These are phyloP conservation scores for Heimioporus sp. DNA, from an alignment of 768 basidiomycete genomes.

Conservation along the genomic window DNA sequence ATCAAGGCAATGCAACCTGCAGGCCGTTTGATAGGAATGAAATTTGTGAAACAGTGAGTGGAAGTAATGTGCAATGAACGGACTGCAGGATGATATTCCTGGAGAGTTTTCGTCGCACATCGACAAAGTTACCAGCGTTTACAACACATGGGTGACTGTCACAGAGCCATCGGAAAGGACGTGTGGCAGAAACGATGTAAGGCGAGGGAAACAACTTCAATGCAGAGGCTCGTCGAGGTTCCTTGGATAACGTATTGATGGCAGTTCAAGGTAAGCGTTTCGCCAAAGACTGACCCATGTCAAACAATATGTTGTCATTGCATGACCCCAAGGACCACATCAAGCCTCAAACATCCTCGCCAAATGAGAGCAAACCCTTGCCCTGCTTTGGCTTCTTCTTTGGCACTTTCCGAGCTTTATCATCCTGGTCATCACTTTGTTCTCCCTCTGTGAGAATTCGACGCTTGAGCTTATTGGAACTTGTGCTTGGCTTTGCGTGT, in stretches of 20 bases:
- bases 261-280: not conserved
- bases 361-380: constrained; percentile 39
- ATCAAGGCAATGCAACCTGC: constrained; percentile 1
- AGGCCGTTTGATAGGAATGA: constrained; percentile 4
- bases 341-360: constrained; percentile 29
- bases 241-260: not conserved
- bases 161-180: not conserved
- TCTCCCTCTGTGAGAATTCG: constrained; percentile 36
- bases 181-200: not conserved
- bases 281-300: constrained; percentile 7
- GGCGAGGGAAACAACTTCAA: not conserved
- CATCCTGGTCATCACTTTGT: constrained; percentile 23
- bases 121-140: not conserved
- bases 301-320: not conserved
- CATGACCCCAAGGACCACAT: not conserved
- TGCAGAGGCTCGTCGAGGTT: not conserved
- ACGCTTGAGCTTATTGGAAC: constrained; percentile 31
- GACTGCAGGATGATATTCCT: constrained; percentile 1
- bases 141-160: not conserved
- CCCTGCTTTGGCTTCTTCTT: constrained; percentile 59
- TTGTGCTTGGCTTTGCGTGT: constrained; percentile 20
- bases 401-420: constrained; percentile 24
- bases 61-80: constrained; percentile 12
- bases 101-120: constrained; percentile 2
- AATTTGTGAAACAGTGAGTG: constrained; percentile 1